Evolutionary conservation across 129 eudicot species (phyloP), one percentile per base, ranked within the genome.

Genomic region (Pittosporum tobira): DNA sequence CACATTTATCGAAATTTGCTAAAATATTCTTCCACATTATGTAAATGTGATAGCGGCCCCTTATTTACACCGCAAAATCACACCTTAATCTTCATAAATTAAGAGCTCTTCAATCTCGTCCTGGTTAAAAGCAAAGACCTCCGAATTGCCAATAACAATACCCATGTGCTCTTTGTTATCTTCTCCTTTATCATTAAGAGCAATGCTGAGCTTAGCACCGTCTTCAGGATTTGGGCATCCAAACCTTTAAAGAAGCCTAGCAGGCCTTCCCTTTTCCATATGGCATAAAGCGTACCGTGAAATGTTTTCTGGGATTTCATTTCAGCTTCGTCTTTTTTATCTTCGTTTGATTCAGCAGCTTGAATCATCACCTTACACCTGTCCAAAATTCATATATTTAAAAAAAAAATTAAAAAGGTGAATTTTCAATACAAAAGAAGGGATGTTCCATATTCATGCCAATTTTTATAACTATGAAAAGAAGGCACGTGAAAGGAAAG

Each of bases 131-230:
- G 22, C 66, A 87, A 57, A 47, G 63, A 76, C 75, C 88, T 91
- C 52, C 73, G 58, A 14, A 87, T 58, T 56, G 83, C 98, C 71
- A 91, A 43, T 64, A 91, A 63, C 20, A 83, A 13, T n/a, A 87
- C 94, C 98, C 98, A 91, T 8, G 98, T 86, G 21, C 88, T 71
- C 74, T 81, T 91, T 65, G 94, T 72, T 69, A 91, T 83, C 77
- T 91, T 91, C 81, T 91, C 98, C 74, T 91, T 91, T 7, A 91
- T 78, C 98, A 91, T 91, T 68, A 91, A 63, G 44, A 91, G 96
- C 69, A 91, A 72, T 22, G 98, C 98, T 13, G 98, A 78, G 50
- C 98, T 91, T 57, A 91, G 66, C 40, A 91, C 94, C 1, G 98
- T 91, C 75, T 91, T 87, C 64, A 91, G 72, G 51, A 91, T 91